These are phyloP conservation scores for Piper longum DNA, from an alignment of 164 flowering plant species.

Conservation along the genomic window DNA sequence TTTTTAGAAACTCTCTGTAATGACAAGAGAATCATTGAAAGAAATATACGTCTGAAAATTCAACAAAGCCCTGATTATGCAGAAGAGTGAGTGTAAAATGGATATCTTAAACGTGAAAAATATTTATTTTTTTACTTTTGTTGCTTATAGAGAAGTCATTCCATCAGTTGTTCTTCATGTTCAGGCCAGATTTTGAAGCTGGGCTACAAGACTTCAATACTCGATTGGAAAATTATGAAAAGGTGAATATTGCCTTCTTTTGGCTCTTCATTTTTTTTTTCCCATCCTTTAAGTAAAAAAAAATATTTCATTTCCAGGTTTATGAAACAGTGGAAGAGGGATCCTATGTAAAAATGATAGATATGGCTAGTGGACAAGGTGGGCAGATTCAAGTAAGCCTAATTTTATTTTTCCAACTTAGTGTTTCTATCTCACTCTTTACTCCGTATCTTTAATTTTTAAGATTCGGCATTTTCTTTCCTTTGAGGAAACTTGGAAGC, in stretches of 20 bases:
- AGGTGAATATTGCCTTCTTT: conserved; percentile 11
- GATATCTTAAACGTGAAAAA: conserved; percentile 3
- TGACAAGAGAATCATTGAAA: conserved; percentile 72
- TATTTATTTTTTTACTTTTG: not conserved
- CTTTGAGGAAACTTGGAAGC: too few species aligned
- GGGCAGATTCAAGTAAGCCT: conserved; percentile 90
- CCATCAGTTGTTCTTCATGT: conserved; percentile 10
- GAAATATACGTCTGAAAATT: conserved; percentile 90
- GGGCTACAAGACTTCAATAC: conserved; percentile 71
- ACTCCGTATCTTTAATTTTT: not conserved
- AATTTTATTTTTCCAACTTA: not conserved
- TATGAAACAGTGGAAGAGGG: conserved; percentile 99
- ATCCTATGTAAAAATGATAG: conserved; percentile 96
- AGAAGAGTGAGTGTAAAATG: conserved; percentile 50
- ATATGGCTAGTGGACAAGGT: conserved; percentile 91
- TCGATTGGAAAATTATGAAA: conserved; percentile 79
- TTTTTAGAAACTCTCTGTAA: conserved; percentile 93
- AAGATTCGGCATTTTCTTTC: too few species aligned
- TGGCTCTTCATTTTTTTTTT: not conserved
- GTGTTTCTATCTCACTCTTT: too few species aligned
- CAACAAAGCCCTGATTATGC: conserved; percentile 99
- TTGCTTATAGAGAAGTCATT: not conserved
- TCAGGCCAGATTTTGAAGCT: conserved; percentile 89
- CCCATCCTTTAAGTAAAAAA: not conserved
- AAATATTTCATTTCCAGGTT: conserved; percentile 29